A percentile compares a stretch with the other conserved stretches of the same genome.
These are phyloP conservation scores for Huntiella omanensis DNA, from an alignment of 2,329 filamentous ascomycete genomes.

Conservation along the genomic window DNA sequence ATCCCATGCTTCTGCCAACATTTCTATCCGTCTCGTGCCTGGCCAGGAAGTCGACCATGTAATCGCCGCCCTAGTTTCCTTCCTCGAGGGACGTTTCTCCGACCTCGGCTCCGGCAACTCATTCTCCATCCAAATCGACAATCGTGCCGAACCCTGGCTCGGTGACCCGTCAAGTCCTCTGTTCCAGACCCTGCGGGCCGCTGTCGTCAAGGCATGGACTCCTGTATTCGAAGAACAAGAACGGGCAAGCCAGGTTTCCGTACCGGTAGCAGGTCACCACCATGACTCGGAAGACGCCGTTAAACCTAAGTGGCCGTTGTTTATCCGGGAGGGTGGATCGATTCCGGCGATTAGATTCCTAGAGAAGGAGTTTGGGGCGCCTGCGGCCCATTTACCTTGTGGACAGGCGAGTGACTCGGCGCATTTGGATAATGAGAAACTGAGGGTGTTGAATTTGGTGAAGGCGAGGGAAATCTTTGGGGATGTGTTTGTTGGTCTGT, in stretches of 20 bases:
- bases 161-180: constrained; percentile 82
- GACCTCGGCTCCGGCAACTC: constrained; percentile 62
- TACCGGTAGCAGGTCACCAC: constrained; percentile 5
- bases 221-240: constrained; percentile 24
- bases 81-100: constrained; percentile 52
- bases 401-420: constrained; percentile 88
- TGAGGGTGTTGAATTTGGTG: constrained; percentile 69
- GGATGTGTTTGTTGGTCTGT: constrained; percentile 58
- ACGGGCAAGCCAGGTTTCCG: constrained; percentile 1
- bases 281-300: constrained; percentile 8
- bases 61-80: constrained; percentile 44
- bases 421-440: constrained; percentile 87
- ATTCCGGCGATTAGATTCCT: constrained; percentile 89
- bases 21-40: constrained; percentile 82
- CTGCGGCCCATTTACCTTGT: constrained; percentile 81
- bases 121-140: constrained; percentile 68
- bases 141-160: constrained; percentile 89
- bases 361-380: constrained; percentile 82
- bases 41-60: constrained; percentile 78
- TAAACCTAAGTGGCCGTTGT: constrained; percentile 40
- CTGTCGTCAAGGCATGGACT: constrained; percentile 71
- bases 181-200: constrained; percentile 71
- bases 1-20: constrained; percentile 66
- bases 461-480: constrained; percentile 88
- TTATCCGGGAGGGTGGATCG: constrained; percentile 87